phyloP scores from a whole-genome alignment of 176 grass and related monocot species.

The Neostapfia colusana region DNA sequence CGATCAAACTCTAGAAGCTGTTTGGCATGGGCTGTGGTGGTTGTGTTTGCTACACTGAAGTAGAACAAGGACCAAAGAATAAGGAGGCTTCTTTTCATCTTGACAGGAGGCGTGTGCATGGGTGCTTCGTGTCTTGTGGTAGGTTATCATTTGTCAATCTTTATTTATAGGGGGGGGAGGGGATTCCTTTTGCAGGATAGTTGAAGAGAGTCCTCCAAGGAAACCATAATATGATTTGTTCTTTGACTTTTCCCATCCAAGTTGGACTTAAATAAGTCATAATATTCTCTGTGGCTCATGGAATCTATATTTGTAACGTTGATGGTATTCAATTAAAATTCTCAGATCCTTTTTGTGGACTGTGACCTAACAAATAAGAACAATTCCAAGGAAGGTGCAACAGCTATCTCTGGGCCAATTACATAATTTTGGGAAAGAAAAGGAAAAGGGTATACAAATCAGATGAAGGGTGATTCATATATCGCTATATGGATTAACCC shows the following conservation, averaged over 20 bases:
- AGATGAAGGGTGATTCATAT: conserved; percentile 31
- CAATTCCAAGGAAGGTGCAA: conserved; percentile 31
- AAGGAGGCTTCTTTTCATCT: conserved; percentile 51
- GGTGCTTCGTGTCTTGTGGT: conserved; percentile 41
- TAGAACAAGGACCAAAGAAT: conserved; percentile 57
- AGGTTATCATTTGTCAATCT: conserved; percentile 49
- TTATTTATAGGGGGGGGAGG: conserved; percentile 46
- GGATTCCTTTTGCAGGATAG: conserved; percentile 27
- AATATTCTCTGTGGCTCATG: conserved; percentile 37
- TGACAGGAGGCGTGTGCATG: conserved; percentile 52
- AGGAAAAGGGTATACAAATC: conserved; percentile 13
- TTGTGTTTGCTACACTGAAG: conserved; percentile 34
- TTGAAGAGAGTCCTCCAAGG: conserved; percentile 42
- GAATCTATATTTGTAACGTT: conserved; percentile 41
- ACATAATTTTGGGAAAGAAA: conserved; percentile 8
- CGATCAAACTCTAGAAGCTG: conserved; percentile 39
- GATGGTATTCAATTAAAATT: conserved; percentile 32
- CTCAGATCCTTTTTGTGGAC: conserved; percentile 37
- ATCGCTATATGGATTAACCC: conserved; percentile 13
- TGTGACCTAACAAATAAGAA: conserved; percentile 40
- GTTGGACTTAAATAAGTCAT: conserved; percentile 42
- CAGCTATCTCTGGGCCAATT: conserved; percentile 28
- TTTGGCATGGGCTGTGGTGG: conserved; percentile 32
- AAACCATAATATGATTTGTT: conserved; percentile 50
- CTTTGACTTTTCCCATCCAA: conserved; percentile 44